Evolutionary conservation across 2,329 filamentous ascomycete species (phyloP).

Genomic region (Alternaria sp.): DNA sequence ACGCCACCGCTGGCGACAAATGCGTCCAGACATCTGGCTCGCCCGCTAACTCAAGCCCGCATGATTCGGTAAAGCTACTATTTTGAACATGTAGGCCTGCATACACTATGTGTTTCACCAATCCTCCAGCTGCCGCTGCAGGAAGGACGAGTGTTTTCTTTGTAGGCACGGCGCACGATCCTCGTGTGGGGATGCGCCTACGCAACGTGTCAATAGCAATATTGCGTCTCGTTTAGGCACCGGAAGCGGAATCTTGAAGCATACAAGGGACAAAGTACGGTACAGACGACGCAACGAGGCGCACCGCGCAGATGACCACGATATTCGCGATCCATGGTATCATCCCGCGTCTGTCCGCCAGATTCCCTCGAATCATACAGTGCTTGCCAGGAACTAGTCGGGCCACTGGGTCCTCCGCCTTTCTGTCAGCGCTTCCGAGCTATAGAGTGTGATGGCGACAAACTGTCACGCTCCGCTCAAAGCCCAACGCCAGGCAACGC

Average conservation of each 20-base stretch:
- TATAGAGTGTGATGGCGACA: neutral
- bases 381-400: conserved; percentile 16
- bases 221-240: neutral
- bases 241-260: neutral
- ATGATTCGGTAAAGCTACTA: conserved; percentile 19
- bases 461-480: neutral
- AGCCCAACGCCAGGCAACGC: neutral
- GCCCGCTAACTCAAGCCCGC: conserved; percentile 22
- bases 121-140: neutral
- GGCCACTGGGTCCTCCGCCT: conserved; percentile 10
- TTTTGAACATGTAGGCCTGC: conserved; percentile 12
- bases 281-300: conserved; percentile 6
- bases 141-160: neutral
- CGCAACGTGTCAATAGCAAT: conserved; percentile 10
- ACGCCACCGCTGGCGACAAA: conserved; percentile 30
- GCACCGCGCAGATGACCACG: conserved; percentile 22
- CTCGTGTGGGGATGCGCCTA: conserved; percentile 1
- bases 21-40: conserved; percentile 22
- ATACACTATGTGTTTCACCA: conserved; percentile 7
- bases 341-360: conserved; percentile 13
- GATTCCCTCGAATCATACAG: conserved; percentile 11
- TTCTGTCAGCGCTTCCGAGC: conserved; percentile 5
- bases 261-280: conserved; percentile 5
- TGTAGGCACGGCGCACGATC: neutral
- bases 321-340: conserved; percentile 9